Base-by-base conservation (phyloP, 345 rosid genomes). In the Aurinia saxatilis region DNA sequence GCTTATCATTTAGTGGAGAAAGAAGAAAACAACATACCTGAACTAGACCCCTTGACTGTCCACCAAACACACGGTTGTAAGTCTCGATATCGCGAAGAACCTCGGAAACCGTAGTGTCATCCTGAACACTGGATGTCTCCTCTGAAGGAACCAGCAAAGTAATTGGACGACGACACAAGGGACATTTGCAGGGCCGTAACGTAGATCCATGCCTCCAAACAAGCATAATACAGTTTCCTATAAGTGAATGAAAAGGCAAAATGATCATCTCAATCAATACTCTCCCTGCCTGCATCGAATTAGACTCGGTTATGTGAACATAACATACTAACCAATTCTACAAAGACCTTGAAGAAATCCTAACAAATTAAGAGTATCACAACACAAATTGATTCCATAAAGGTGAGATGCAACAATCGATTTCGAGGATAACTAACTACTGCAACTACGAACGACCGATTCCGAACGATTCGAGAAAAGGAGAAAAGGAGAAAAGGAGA, bases 171-270 rank as follows among this genome's bases (percentile, higher is more conserved):
- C 93, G 92, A 72, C 97, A 90, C 39, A 87, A 60, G 1, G 97
- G 95, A 55, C 97, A 90, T 62, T 69, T 85, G 63, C 95, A 90
- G 7, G 93, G 80, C 44, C 78, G 87, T 18, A 83, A 18, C n/a
- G 84, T 50, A 6, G 90, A 82, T 49, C 83, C 87, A 45, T 85
- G 90, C 27, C 77, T 77, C 90, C 95, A 87, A 53, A 87, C 88
- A 62, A 72, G 85, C 88, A 90, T 80, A 46, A 90, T 87, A 67
- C 97, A 90, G 47, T 78, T 72, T 16, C 90, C 95, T 87, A 66
- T 6, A 27, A n/a, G 65, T 30, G 17, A 58, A 37, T 30, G 31
- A 36, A 63, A 42, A 31, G 34, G 48, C 36, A 46, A 2, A 2
- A 19, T 6, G 57, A 45, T 55, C 31, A 13, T 57, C n/a, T 12